Evolutionary conservation across 2,329 filamentous ascomycete species (phyloP).

Genomic region (Ophiocordyceps robertsii): DNA sequence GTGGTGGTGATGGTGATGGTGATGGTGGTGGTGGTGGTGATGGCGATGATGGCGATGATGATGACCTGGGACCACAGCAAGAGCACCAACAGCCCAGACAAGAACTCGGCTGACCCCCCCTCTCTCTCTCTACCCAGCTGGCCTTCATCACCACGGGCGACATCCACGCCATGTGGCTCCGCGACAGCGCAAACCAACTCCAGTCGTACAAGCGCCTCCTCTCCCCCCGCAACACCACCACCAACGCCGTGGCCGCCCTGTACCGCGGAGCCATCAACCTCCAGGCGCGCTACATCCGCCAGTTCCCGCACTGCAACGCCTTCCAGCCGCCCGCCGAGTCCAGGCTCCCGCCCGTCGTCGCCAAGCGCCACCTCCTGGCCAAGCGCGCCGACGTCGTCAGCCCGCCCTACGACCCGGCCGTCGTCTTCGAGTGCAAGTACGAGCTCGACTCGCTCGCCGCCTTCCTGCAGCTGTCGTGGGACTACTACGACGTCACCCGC

Average conservation of each 20-base stretch:
- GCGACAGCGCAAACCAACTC: constrained; percentile 74
- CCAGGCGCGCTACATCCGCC: constrained; percentile 56
- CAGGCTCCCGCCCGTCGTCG: constrained; percentile 6
- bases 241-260: constrained; percentile 42
- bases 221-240: constrained; percentile 33
- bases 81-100: no score
- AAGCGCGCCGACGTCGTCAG: constrained; percentile 36
- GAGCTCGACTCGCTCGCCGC: constrained; percentile 84
- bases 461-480: constrained; percentile 68
- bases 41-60: no score
- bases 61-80: no score
- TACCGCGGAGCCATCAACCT: constrained; percentile 67
- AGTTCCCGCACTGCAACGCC: constrained; percentile 78
- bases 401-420: constrained; percentile 52
- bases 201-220: constrained; percentile 59
- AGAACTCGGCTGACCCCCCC: no score
- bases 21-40: no score
- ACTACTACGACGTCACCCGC: constrained; percentile 63
- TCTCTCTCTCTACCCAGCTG: constrained; percentile 33
- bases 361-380: no score
- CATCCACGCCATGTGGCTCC: constrained; percentile 87
- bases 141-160: constrained; percentile 77
- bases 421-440: constrained; percentile 93
- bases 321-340: constrained; percentile 81
- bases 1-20: no score